Evolutionary conservation across 208 protist genomes (phyloP).

Genomic region (Leishmania arabica): DNA sequence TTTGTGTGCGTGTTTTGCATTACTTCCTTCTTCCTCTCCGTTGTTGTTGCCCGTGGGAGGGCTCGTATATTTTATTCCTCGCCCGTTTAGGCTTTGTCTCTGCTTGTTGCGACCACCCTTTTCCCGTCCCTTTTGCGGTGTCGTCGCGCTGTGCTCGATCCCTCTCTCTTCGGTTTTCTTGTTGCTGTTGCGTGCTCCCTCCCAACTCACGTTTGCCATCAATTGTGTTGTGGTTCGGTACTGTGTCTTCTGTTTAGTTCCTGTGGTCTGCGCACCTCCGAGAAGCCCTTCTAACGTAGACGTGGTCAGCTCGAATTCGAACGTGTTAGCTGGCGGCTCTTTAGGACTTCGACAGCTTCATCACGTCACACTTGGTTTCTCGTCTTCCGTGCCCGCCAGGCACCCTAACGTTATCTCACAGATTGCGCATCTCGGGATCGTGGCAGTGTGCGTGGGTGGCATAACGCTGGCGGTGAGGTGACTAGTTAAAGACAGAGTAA

Average conservation of each 20-base stretch:
- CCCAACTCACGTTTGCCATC: not conserved
- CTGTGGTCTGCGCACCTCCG: not conserved
- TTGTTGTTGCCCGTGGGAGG: not conserved
- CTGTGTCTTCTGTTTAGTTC: conserved; percentile 10
- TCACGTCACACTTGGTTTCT: not conserved
- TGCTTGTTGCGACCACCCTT: not conserved
- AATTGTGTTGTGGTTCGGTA: not conserved
- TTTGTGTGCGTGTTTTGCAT: not conserved
- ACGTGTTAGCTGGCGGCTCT: not conserved
- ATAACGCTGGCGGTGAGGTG: not conserved
- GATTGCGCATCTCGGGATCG: not conserved
- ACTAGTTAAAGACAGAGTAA: not conserved
- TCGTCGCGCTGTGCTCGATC: not conserved
- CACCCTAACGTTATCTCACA: not conserved
- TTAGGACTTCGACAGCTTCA: not conserved
- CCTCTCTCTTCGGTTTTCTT: not conserved
- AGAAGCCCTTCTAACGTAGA: not conserved
- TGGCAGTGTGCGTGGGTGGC: not conserved
- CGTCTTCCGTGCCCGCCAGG: not conserved
- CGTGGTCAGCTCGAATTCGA: not conserved
- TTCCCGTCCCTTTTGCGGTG: not conserved
- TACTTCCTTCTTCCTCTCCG: not conserved
- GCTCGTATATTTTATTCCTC: not conserved
- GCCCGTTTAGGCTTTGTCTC: not conserved
- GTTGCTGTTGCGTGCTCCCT: not conserved